These are phyloP conservation scores for Dipodascus geniculatus DNA, from an alignment of 805 yeast species.

Conservation along the genomic window DNA sequence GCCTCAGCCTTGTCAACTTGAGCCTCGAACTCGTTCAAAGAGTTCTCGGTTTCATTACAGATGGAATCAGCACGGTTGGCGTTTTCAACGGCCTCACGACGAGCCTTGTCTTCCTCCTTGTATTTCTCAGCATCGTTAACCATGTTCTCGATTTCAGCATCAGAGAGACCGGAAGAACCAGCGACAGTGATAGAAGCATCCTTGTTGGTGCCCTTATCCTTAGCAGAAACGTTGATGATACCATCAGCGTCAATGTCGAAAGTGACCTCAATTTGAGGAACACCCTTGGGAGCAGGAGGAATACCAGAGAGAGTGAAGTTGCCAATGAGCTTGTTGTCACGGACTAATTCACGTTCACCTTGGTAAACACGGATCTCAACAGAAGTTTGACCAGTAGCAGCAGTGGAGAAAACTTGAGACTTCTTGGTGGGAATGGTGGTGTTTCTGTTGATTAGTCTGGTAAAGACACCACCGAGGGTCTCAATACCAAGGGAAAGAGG, in stretches of 20 bases:
- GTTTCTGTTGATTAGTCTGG: conserved; percentile 82
- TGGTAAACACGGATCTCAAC: conserved; percentile 97
- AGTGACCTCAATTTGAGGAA: conserved; percentile 87
- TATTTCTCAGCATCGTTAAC: conserved; percentile 82
- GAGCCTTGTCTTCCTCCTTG: conserved; percentile 79
- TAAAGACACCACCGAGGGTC: conserved; percentile 96
- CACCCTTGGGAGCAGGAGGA: conserved; percentile 93
- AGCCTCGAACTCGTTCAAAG: conserved; percentile 66
- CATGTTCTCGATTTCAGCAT: conserved; percentile 82
- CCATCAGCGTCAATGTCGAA: conserved; percentile 97
- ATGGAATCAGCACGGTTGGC: conserved; percentile 80
- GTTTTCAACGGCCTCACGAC: conserved; percentile 69
- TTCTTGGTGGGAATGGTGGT: conserved; percentile 96
- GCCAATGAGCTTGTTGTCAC: conserved; percentile 96
- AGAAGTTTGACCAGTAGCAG: conserved; percentile 92
- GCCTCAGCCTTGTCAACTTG: conserved; percentile 47
- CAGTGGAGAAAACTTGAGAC: conserved; percentile 92
- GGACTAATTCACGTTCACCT: conserved; percentile 97
- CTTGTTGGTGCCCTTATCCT: conserved; percentile 87
- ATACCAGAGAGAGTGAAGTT: conserved; percentile 92
- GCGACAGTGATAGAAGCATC: conserved; percentile 93
- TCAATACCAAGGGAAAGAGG: conserved; percentile 92
- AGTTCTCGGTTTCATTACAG: conserved; percentile 80
- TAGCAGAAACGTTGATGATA: conserved; percentile 88
- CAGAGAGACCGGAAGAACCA: conserved; percentile 88